Evolutionary conservation across 2,329 filamentous ascomycete species (phyloP).

Genomic region (Fusarium miscanthi): DNA sequence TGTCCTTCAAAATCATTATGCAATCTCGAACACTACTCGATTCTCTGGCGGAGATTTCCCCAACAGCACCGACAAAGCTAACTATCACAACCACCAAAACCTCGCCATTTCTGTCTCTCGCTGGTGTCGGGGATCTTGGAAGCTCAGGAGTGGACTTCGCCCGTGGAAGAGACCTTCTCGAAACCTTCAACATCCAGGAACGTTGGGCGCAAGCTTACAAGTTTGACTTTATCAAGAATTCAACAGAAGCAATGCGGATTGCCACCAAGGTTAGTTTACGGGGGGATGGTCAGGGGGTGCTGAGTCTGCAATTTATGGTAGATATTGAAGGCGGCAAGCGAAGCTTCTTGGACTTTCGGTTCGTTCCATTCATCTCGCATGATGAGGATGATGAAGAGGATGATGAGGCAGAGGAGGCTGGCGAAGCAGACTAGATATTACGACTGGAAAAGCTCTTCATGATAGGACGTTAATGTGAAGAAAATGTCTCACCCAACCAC

Average conservation of each 20-base stretch:
- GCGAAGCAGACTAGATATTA: slow-evolving; percentile 15
- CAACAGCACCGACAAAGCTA: slow-evolving; percentile 77
- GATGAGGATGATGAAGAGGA: slow-evolving; percentile 57
- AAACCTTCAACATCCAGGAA: slow-evolving; percentile 75
- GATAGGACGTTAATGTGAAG: slow-evolving; percentile 3
- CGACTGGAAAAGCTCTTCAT: neutral
- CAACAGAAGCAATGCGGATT: slow-evolving; percentile 90
- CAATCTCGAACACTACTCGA: slow-evolving; percentile 78
- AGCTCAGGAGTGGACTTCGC: slow-evolving; percentile 75
- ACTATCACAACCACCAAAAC: slow-evolving; percentile 73
- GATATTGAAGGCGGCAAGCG: slow-evolving; percentile 78
- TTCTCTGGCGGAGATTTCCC: slow-evolving; percentile 74
- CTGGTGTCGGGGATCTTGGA: slow-evolving; percentile 68
- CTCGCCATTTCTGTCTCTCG: slow-evolving; percentile 79
- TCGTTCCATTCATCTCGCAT: slow-evolving; percentile 77
- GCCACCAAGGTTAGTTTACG: slow-evolving; percentile 93
- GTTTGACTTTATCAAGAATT: slow-evolving; percentile 86
- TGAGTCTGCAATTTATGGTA: slow-evolving; percentile 97
- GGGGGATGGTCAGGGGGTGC: slow-evolving; percentile 86
- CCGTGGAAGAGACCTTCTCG: slow-evolving; percentile 73
- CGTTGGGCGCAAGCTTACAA: slow-evolving; percentile 80
- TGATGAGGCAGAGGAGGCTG: slow-evolving; percentile 38
- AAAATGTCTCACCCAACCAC: slow-evolving; percentile 1
- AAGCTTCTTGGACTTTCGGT: slow-evolving; percentile 85
- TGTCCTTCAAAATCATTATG: slow-evolving; percentile 96